Base-by-base conservation (phyloP, 108 stramenopile species). In the Cyclotella baltica region DNA sequence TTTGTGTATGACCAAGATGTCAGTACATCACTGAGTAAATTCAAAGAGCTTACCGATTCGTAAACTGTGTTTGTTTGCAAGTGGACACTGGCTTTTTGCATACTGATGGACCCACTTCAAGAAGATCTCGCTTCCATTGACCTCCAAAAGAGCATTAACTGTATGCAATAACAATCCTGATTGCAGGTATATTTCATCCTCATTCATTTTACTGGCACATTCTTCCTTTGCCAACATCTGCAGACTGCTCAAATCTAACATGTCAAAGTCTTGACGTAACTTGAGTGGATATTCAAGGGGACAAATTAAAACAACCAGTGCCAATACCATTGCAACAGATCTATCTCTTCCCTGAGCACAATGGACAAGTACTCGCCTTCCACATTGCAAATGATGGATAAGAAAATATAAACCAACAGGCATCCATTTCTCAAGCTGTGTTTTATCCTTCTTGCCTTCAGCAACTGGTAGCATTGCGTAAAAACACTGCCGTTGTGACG, bases 311-410 rank as follows among this genome's bases (percentile, higher is more conserved):
- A 63, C 50, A 19, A 87, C 68, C 4, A 83, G 47, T 28, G 88
- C 87, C 78, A 92, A 62, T 0, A 75, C 89, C 10, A 94, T 71
- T 34, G 90, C 93, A 28, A 94, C 93, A 16, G 88, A 88, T 34
- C 90, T 88, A 83, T 94, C 93, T 70, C 78, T 86, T 3, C 93
- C 93, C 69, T 94, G 91, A 62, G 89, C 89, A 68, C 93, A 89
- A 69, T 94, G 90, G 0, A 94, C 84, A 51, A 94, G 67, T 16
- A 92, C 83, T 25, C 89, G 70, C 28, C 85, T 29, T 8, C 63
- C 69, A 29, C 64, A 51, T 56, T 73, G 38, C 11, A 84, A 34
- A 66, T 90, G 88, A 34, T 74, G 65, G 16, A 80, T 65, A 1
- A 86, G n/a, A 78, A 92, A 94, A 1, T 34, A 62, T 25, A 94